A percentile compares a stretch with the other conserved stretches of the same genome.
phyloP scores from a whole-genome alignment of 2,329 filamentous ascomycete genomes.

The Phialophora expanda region DNA sequence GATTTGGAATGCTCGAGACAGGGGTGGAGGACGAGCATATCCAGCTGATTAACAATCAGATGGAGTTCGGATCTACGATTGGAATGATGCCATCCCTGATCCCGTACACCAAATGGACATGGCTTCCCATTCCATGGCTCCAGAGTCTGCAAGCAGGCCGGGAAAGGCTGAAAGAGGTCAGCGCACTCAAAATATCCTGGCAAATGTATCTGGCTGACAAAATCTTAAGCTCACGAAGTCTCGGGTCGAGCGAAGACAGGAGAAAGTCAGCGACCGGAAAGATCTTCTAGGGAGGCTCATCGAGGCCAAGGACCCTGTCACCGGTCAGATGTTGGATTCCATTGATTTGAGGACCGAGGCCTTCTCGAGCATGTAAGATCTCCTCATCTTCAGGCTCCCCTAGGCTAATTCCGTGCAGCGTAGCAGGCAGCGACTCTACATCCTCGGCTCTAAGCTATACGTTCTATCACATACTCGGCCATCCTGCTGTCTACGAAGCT shows the following conservation, averaged over 20 bases:
- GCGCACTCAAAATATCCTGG: neutral
- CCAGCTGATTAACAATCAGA: slow-evolving; percentile 14
- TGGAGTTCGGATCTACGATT: slow-evolving; percentile 14
- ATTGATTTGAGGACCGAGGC: neutral
- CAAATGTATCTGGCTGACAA: neutral
- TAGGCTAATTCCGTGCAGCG: neutral
- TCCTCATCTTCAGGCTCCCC: neutral
- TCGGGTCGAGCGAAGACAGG: slow-evolving; percentile 13
- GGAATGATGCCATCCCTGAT: slow-evolving; percentile 17
- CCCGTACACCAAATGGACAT: slow-evolving; percentile 11
- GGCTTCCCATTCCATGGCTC: slow-evolving; percentile 14
- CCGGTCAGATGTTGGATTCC: neutral
- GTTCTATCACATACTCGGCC: slow-evolving; percentile 10
- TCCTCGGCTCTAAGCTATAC: slow-evolving; percentile 10
- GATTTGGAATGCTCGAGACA: neutral
- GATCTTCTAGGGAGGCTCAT: slow-evolving; percentile 14
- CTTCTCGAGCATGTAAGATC: neutral
- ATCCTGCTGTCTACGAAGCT: slow-evolving; percentile 8
- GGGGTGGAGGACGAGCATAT: slow-evolving; percentile 8
- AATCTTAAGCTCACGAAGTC: slow-evolving; percentile 11
- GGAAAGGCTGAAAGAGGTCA: neutral
- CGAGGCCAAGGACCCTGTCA: slow-evolving; percentile 13
- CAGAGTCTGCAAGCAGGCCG: neutral
- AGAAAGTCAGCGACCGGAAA: slow-evolving; percentile 17
- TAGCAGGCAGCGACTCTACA: neutral